A percentile compares a stretch with the other conserved stretches of the same genome.
Conservation (phyloP, 352 stramenopile genomes). For the Phytophthora nicotianae region DNA sequence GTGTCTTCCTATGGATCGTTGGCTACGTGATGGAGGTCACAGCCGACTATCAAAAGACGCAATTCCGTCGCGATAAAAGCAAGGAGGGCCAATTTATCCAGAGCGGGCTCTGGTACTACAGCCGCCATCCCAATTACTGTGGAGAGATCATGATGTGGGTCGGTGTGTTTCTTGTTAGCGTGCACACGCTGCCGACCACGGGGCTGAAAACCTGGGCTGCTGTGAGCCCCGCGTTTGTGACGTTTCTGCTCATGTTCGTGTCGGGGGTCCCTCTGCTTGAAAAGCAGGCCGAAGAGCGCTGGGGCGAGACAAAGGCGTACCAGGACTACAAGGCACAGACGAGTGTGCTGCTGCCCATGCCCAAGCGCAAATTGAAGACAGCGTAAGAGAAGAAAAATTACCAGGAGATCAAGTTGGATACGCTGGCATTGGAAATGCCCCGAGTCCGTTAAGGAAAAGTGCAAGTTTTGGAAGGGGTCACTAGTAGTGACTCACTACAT, state of each 20-base stretch:
- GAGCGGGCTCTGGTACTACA: conserved; percentile 86
- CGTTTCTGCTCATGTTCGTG: conserved; percentile 68
- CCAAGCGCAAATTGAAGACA: conserved; percentile 21
- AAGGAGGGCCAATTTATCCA: conserved; percentile 87
- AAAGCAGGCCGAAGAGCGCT: conserved; percentile 73
- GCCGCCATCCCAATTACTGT: conserved; percentile 93
- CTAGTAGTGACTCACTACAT: too few species aligned
- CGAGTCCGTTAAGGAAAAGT: too few species aligned
- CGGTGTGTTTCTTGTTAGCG: conserved; percentile 57
- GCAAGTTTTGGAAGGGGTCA: too few species aligned
- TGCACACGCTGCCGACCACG: conserved; percentile 46
- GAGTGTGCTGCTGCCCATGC: conserved; percentile 60
- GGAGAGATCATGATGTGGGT: conserved; percentile 93
- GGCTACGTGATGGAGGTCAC: conserved; percentile 78
- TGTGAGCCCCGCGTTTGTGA: conserved; percentile 73
- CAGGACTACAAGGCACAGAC: conserved; percentile 80
- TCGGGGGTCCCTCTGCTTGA: conserved; percentile 84
- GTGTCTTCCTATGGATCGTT: conserved; percentile 53
- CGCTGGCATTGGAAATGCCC: background rate
- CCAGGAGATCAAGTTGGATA: conserved; percentile 24
- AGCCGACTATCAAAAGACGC: conserved; percentile 84
- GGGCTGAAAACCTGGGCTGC: conserved; percentile 46
- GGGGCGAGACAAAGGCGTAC: conserved; percentile 66
- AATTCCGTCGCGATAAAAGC: conserved; percentile 61
- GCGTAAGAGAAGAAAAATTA: conserved; percentile 31